These are phyloP conservation scores for Globisporangium radiosum DNA, from an alignment of 352 stramenopile species.

Conservation along the genomic window DNA sequence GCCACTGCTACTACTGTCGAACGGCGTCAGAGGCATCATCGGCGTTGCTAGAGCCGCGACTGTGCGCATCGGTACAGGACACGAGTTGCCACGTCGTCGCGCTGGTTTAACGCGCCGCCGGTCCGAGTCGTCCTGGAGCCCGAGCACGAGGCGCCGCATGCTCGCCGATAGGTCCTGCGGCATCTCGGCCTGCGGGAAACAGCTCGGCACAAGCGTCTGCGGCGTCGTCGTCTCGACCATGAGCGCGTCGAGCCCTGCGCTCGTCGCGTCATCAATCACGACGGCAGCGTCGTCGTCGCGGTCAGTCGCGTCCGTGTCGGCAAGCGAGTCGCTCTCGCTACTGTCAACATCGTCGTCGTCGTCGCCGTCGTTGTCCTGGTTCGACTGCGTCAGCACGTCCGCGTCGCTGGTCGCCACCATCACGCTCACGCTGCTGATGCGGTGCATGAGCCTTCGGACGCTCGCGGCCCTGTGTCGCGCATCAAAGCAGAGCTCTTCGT, in stretches of 20 bases:
- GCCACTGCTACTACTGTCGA: neutral
- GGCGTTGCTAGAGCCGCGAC: neutral
- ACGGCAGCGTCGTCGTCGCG: neutral
- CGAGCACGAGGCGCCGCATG: conserved; percentile 68
- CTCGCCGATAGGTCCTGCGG: conserved; percentile 67
- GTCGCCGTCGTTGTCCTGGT: conserved; percentile 15
- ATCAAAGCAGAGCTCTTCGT: conserved; percentile 14
- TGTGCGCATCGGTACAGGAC: conserved; percentile 22
- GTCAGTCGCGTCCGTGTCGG: neutral
- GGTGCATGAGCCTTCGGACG: conserved; percentile 15
- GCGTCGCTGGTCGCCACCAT: neutral
- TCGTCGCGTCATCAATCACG: neutral
- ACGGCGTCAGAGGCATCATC: conserved; percentile 10
- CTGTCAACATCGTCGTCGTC: conserved; percentile 5
- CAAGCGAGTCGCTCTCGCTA: neutral
- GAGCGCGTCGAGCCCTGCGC: conserved; percentile 7
- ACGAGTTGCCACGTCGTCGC: conserved; percentile 62
- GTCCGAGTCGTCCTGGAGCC: conserved; percentile 66
- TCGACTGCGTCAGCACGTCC: conserved; percentile 6
- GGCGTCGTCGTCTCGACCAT: conserved; percentile 10
- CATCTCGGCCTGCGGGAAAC: conserved; percentile 29
- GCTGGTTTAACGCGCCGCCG: conserved; percentile 15
- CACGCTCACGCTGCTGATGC: conserved; percentile 12
- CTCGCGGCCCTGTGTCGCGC: conserved; percentile 10
- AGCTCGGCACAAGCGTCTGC: conserved; percentile 13